Percentiles rank a stretch among this genome's conserved stretches.
Evolutionary conservation across 2,329 filamentous ascomycete species (phyloP).

Genomic region (Fusarium palustre): DNA sequence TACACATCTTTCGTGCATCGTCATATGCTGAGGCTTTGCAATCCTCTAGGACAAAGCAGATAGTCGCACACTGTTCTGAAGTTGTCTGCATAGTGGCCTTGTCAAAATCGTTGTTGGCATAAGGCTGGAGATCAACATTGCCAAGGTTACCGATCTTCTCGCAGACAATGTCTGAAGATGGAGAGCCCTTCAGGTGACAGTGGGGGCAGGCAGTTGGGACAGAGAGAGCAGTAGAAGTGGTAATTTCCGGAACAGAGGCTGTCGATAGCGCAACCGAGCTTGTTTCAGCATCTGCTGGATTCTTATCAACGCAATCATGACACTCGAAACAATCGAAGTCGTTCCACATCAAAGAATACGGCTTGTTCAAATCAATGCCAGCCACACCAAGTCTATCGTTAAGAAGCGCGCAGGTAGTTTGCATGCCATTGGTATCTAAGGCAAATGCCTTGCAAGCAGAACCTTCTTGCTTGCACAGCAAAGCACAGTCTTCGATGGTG

Average conservation of each 20-base stretch:
- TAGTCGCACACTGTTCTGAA: slow-evolving; percentile 8
- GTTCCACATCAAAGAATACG: slow-evolving; percentile 6
- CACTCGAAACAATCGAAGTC: slow-evolving; percentile 23
- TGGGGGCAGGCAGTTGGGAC: not conserved
- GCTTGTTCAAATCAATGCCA: not conserved
- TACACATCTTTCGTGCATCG: not conserved
- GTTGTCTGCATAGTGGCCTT: slow-evolving; percentile 1
- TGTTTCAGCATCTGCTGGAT: not conserved
- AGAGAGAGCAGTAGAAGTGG: not conserved
- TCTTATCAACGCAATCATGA: not conserved
- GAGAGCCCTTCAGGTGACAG: not conserved
- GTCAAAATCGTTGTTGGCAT: slow-evolving; percentile 14
- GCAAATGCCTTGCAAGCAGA: slow-evolving; percentile 4
- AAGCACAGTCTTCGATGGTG: slow-evolving; percentile 22
- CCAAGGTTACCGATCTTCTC: slow-evolving; percentile 12
- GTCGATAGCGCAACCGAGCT: not conserved
- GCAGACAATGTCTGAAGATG: slow-evolving; percentile 2
- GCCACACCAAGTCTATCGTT: not conserved
- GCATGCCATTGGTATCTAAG: no score
- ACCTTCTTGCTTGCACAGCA: slow-evolving; percentile 9
- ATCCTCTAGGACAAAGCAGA: not conserved
- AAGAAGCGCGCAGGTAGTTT: not conserved
- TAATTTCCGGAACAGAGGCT: fast-evolving
- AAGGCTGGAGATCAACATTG: not conserved
- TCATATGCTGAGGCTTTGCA: slow-evolving; percentile 5